Evolutionary conservation across 2,329 filamentous ascomycete genomes (phyloP), one percentile per base, ranked within the genome.

Genomic region (Westerdykella aurantiaca): DNA sequence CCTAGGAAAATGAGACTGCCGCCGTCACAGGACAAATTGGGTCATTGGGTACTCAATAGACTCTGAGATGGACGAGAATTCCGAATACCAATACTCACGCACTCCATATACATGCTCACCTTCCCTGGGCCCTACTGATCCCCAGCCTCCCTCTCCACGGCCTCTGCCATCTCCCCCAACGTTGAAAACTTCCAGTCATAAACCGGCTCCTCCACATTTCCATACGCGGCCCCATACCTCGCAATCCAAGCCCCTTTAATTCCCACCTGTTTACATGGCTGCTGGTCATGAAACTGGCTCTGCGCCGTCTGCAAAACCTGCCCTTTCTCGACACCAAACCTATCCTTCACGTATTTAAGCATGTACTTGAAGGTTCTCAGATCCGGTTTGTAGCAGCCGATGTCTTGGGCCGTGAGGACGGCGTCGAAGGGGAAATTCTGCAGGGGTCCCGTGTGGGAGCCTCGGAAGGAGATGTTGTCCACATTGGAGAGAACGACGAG

Each of bases 351-450:
- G 29, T 75, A 70, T 12, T 64, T 60, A 12, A 87, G 68, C 65
- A 88, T 69, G 57, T 84, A 83, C 44, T 77, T 71, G 51, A 89
- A 89, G 55, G 87, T 88, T 22, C 61, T 61, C 31, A 67, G 60
- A 48, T 77, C 69, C 0, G 86, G 86, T 69, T 89, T 89, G 63
- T 88, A 89, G 6, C 71, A 74, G 1, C 85, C 83, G 42, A 88
- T 79, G 37, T 85, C 78, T 64, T 88, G 72, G 1, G 85, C 85
- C 2, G 83, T 87, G 63, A 84, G 80, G 18, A 86, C 70, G 11
- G 75, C 74, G 53, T 85, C 82, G 55, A 88, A 83, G 11, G 70
- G 52, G 18, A 78, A 72, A 0, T 73, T 75, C 14, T 69, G 60
- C 11, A 87, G 66, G 21, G 76, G 72, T 0, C 75, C 72, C 1